phyloP scores from a whole-genome alignment of 192 early-diverging fungal species.

The Podila verticillata region DNA sequence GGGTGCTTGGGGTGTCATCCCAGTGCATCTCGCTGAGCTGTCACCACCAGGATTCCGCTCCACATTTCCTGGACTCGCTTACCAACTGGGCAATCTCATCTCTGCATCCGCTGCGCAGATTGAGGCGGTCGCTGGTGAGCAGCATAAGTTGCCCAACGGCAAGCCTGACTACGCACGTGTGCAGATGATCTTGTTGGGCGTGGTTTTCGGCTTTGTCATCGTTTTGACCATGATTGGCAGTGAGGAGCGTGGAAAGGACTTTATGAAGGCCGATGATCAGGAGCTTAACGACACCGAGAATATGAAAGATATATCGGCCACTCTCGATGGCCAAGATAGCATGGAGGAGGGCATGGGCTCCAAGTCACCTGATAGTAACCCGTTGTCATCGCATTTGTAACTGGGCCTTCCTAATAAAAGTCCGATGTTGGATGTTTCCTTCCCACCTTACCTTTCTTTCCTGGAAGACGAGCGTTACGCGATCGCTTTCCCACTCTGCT shows the following conservation, averaged over 20 bases:
- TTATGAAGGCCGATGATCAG: slow-evolving; percentile 31
- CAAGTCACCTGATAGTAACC: no score
- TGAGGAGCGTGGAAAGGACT: slow-evolving; percentile 65
- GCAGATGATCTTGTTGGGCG: slow-evolving; percentile 70
- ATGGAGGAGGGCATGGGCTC: neutral
- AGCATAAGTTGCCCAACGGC: slow-evolving; percentile 17
- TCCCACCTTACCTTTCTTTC: no score
- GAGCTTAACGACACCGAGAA: slow-evolving; percentile 5
- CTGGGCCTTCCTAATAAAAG: no score
- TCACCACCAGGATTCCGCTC: slow-evolving; percentile 73
- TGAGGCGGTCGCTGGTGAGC: slow-evolving; percentile 56
- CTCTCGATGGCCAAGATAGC: neutral
- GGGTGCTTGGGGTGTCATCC: slow-evolving; percentile 65
- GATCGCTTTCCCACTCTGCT: no score
- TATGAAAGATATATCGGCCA: neutral
- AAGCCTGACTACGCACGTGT: slow-evolving; percentile 62
- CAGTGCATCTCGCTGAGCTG: slow-evolving; percentile 74
- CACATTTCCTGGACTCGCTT: slow-evolving; percentile 76
- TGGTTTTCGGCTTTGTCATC: slow-evolving; percentile 54
- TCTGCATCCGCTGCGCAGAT: slow-evolving; percentile 65
- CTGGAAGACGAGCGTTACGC: no score
- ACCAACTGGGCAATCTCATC: slow-evolving; percentile 81
- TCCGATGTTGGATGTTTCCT: no score
- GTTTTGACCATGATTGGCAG: slow-evolving; percentile 60
- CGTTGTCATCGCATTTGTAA: no score